A percentile compares a stretch with the other conserved stretches of the same genome.
phyloP scores from a whole-genome alignment of 2,329 filamentous ascomycete genomes.

The Fusarium secorum region DNA sequence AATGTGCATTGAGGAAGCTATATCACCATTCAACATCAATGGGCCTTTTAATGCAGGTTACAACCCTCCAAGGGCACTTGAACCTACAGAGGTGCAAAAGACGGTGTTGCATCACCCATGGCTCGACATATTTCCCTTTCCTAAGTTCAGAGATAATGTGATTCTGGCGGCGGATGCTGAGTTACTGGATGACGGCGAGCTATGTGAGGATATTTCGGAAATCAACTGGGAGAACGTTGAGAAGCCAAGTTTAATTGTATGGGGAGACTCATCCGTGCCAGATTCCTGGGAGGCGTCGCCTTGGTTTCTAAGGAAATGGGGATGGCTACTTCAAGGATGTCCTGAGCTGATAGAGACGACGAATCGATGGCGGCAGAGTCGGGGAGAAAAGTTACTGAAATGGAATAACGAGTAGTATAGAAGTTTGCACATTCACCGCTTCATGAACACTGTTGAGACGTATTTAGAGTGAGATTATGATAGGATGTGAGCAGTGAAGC shows the following conservation, averaged over 20 bases:
- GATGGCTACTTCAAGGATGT: constrained; percentile 9
- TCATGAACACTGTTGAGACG: too few relatives aligned
- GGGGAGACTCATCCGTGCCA: constrained; percentile 8
- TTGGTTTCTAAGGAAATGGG: constrained; percentile 19
- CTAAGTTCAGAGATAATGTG: constrained; percentile 2
- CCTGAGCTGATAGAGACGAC: constrained; percentile 16
- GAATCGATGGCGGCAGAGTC: constrained; percentile 16
- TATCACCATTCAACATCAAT: constrained; percentile 3
- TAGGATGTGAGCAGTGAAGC: not conserved
- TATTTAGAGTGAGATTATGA: too few relatives aligned
- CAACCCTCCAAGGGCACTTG: not conserved
- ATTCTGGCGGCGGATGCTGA: not conserved
- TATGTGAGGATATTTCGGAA: constrained; percentile 4
- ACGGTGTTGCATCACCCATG: constrained; percentile 6
- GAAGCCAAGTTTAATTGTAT: constrained; percentile 18
- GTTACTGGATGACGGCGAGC: constrained; percentile 2
- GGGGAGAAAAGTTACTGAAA: constrained; percentile 1
- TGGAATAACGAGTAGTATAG: not conserved
- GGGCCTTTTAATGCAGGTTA: not conserved
- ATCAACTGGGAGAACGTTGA: constrained; percentile 1
- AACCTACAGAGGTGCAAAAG: not conserved
- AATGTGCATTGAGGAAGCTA: not conserved
- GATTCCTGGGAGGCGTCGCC: constrained; percentile 18
- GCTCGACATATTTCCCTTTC: constrained; percentile 18
- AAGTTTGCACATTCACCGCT: too few relatives aligned